Evolutionary conservation across 2,329 filamentous ascomycete genomes (phyloP), one percentile per base, ranked within the genome.

Genomic region (Metarhizium sp.): DNA sequence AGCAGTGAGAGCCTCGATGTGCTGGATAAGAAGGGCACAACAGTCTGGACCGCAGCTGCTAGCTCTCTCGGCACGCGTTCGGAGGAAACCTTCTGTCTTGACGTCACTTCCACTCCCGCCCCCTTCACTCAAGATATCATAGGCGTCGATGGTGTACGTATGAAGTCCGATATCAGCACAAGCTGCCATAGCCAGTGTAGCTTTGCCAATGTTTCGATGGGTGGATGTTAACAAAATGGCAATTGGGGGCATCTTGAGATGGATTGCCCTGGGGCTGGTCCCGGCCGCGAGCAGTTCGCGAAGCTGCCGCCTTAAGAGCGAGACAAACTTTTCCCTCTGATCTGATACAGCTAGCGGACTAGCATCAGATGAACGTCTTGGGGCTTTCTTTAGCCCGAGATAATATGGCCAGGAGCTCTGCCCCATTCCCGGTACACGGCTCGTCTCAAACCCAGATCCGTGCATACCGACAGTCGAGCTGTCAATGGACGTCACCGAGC

Each of bases 51-150:
- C 94, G 66, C 94, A 97, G 61, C 86, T 87, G 68, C 96, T 85
- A 7, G 91, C 94, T 57, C 94, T 82, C 58, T 96, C 94, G 1
- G 91, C 89, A 52, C 94, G 82, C 4, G 89, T 90, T 66, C 94
- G 88, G 16, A 99, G 75, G 61, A 95, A 88, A 1, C 89, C 92
- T 66, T 96, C 92, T 0, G 92, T 96, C 72, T 97, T 96, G 32
- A 95, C 88, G 66, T 99, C 94, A 55, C 88, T 87, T 8, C 90
- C 90, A 53, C 90, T 90, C 1, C 87, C 87, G 10, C 70, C 69
- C 14, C 90, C 90, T 68, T 97, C 92, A n/a, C 90, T 92, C 4
- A 96, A 77, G 46, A 99, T 90, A 63, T 99, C 94, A 64, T 95
- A 96, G 0, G 90, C 88, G 68, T 97, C 91, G 53, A 99, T 88